Percentiles rank a stretch among this genome's conserved stretches.
Evolutionary conservation across 345 rosid species (phyloP).

Genomic region (Eucalyptus virginea): DNA sequence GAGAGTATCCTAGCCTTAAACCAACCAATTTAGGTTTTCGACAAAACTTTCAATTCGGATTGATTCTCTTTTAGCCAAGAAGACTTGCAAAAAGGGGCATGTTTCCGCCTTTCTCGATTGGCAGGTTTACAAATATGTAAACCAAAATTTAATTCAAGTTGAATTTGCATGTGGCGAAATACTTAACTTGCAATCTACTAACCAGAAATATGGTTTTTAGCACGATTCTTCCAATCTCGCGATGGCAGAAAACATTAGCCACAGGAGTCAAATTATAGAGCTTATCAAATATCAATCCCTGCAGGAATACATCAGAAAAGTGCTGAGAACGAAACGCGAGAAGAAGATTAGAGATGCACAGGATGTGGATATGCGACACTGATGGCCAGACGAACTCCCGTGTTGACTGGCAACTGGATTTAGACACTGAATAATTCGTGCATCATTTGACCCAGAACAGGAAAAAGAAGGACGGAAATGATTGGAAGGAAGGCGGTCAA

Average conservation of each 20-base stretch:
- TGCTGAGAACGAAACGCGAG: not conserved
- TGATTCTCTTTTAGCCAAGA: not conserved
- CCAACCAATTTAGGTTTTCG: not conserved
- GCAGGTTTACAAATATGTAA: not conserved
- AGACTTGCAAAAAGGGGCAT: not conserved
- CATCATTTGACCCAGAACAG: not conserved
- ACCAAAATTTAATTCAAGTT: not conserved
- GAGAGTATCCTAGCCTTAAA: not conserved
- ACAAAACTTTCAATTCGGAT: not conserved
- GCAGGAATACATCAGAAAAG: not conserved
- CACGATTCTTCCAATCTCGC: not conserved
- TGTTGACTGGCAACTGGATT: not conserved
- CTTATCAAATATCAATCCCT: not conserved
- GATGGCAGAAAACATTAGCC: too few relatives aligned
- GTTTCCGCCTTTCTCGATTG: not conserved
- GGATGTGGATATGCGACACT: not conserved
- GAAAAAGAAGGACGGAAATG: not conserved
- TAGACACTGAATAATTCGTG: not conserved
- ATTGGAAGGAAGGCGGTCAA: not conserved
- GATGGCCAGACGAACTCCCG: not conserved
- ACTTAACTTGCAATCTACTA: not conserved
- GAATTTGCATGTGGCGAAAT: not conserved
- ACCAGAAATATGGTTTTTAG: not conserved
- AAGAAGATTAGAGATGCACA: not conserved
- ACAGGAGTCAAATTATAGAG: not conserved